Evolutionary conservation across 2,329 filamentous ascomycete species (phyloP), one percentile per base, ranked within the genome.

Genomic region (Aspergillus sp.): DNA sequence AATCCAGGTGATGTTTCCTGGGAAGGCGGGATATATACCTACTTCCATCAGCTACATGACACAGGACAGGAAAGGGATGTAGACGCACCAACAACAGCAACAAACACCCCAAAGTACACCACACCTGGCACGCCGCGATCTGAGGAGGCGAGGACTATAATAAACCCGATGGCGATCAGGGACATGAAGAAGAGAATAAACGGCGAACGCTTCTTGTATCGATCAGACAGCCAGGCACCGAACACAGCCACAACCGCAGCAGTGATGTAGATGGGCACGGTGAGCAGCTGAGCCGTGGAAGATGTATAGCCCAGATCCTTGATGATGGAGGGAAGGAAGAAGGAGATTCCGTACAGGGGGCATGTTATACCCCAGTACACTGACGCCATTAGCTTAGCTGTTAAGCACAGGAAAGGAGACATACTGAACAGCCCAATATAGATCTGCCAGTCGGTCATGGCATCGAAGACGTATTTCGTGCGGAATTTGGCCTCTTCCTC

Each of bases 151-250:
- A 80, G 66, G 39, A 73, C 72, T 77, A 86, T 82, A 24, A 83
- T 75, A 57, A 85, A 87, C 0, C 86, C 86, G 3, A 84, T 72
- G 2, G 82, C 72, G 70, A 86, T 85, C 52, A 81, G 64, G 17
- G 75, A 70, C 65, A 87, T 76, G 68, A 80, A 81, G 13, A 75
- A 71, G 12, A 87, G 70, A 49, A 88, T 79, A 58, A 85, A 87
- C 0, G 83, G 83, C n/a, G 73, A 76, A 30, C 75, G 68, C 66
- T 82, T 82, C 24, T 82, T 81, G 0, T 78, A 72, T 5, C 77
- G 75, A 63, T 88, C 86, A 0, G 86, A 86, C 76, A 85, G 64
- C 61, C 80, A 86, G 0, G 85, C 85, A 0, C 80, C 76, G 5
- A 61, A 46, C 5, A 79, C 66, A 3, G 74, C 70, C 3, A 78